Evolutionary conservation across 2,329 filamentous ascomycete species (phyloP).

Genomic region (Exserohilum rostratum): DNA sequence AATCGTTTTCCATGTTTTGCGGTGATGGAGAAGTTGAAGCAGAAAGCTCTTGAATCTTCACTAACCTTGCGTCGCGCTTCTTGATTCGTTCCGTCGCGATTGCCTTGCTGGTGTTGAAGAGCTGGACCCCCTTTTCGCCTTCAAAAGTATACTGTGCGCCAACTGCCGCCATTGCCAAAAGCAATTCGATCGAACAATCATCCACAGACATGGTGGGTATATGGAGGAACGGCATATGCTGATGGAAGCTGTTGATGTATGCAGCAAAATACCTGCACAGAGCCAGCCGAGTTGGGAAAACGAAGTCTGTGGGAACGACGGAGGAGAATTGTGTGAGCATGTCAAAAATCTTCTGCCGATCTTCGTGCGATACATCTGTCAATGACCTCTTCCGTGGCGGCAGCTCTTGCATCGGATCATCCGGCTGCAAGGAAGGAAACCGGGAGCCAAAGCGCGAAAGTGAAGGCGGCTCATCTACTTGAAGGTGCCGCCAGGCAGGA

Average conservation of each 20-base stretch:
- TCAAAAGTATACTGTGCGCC: conserved; percentile 69
- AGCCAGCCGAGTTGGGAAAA: conserved; percentile 72
- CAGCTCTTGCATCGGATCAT: conserved; percentile 32
- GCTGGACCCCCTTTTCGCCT: conserved; percentile 57
- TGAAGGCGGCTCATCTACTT: conserved; percentile 37
- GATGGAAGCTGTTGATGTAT: conserved; percentile 70
- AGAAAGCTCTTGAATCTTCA: conserved; percentile 30
- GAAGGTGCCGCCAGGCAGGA: conserved; percentile 19
- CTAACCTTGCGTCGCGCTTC: conserved; percentile 55
- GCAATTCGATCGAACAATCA: conserved; percentile 70
- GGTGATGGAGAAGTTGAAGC: conserved; percentile 28
- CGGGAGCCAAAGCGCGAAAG: conserved; percentile 49
- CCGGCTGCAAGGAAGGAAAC: conserved; percentile 49
- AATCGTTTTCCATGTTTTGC: conserved; percentile 21
- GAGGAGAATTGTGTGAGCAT: conserved; percentile 67
- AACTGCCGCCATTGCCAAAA: conserved; percentile 71
- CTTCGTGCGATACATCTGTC: conserved; percentile 44
- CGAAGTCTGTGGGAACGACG: conserved; percentile 66
- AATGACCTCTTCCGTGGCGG: conserved; percentile 25
- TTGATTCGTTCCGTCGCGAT: conserved; percentile 61
- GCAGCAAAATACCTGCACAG: conserved; percentile 72
- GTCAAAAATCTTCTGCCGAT: conserved; percentile 57
- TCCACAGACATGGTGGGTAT: conserved; percentile 68
- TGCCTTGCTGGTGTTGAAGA: conserved; percentile 63
- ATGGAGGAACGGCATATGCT: conserved; percentile 68